These are phyloP conservation scores for Metarhizium guizhouense DNA, from an alignment of 2,329 filamentous ascomycete genomes.

Conservation along the genomic window DNA sequence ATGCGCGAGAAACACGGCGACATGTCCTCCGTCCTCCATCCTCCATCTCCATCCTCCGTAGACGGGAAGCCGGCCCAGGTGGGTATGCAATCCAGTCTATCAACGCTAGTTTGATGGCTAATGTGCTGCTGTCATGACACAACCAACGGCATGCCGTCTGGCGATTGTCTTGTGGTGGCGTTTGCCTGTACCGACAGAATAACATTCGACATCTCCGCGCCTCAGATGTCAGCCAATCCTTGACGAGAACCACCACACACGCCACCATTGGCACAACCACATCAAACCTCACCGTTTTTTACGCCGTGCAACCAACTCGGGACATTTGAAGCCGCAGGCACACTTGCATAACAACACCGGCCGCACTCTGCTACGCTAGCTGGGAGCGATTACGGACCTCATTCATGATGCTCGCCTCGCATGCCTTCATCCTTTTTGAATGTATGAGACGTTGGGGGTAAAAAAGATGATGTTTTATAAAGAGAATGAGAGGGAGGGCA, in stretches of 20 bases:
- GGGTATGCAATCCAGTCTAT: background rate
- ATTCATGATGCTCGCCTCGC: background rate
- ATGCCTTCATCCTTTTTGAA: too few relatives aligned
- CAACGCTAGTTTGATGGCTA: background rate
- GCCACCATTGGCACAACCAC: slow-evolving; percentile 1
- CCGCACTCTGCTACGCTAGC: background rate
- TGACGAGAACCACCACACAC: background rate
- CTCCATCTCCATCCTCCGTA: background rate
- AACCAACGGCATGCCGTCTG: slow-evolving; percentile 1
- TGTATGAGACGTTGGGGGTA: too few relatives aligned
- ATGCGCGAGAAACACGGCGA: background rate
- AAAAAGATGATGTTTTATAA: too few relatives aligned
- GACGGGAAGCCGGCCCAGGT: background rate
- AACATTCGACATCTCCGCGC: background rate
- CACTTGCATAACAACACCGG: background rate
- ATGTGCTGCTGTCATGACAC: background rate
- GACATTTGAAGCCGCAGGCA: background rate
- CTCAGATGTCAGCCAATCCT: slow-evolving; percentile 1
- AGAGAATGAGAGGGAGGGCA: too few relatives aligned
- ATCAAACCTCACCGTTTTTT: slow-evolving; percentile 6
- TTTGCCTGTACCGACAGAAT: background rate
- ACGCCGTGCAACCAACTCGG: slow-evolving; percentile 1
- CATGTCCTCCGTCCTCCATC: background rate
- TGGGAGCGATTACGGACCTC: background rate
- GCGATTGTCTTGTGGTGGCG: slow-evolving; percentile 4